A percentile compares a stretch with the other conserved stretches of the same genome.
phyloP scores from a whole-genome alignment of 768 basidiomycete genomes.

The Cystobasidium tubakii region DNA sequence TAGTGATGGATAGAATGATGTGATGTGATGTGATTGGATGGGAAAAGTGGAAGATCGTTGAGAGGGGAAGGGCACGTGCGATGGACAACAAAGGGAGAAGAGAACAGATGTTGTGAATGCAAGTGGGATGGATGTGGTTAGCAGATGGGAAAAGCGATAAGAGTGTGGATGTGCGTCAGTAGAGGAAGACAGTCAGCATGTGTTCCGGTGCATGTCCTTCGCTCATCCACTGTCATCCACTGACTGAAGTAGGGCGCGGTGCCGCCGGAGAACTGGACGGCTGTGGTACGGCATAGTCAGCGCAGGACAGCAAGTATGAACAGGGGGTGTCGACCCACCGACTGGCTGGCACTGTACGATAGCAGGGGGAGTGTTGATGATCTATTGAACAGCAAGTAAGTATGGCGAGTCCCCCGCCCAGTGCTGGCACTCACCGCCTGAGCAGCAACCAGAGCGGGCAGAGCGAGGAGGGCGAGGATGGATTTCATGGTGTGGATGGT shows the following conservation, averaged over 20 bases:
- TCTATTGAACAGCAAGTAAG: background rate
- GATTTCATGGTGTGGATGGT: slow-evolving; percentile 7
- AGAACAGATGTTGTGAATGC: background rate
- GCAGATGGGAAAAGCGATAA: background rate
- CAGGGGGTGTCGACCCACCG: background rate
- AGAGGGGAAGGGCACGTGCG: background rate
- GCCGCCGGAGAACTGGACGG: slow-evolving; percentile 29
- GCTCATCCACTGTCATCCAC: background rate
- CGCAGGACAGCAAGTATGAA: background rate
- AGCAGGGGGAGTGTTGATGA: slow-evolving; percentile 22
- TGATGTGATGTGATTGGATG: background rate
- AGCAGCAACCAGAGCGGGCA: background rate
- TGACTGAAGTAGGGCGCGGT: slow-evolving; percentile 29
- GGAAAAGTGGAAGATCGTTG: background rate
- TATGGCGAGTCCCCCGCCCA: no score
- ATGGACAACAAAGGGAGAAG: background rate
- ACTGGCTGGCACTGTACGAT: slow-evolving; percentile 36
- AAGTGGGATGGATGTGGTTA: background rate
- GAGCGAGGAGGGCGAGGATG: slow-evolving; percentile 7
- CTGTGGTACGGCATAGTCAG: background rate
- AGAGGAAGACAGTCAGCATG: no score
- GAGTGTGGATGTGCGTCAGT: no score
- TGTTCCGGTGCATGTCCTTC: no score
- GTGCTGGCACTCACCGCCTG: background rate
- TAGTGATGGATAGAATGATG: background rate